These are phyloP conservation scores for Saccharomycopsis fermentans DNA, from an alignment of 805 yeast genomes.

Conservation along the genomic window DNA sequence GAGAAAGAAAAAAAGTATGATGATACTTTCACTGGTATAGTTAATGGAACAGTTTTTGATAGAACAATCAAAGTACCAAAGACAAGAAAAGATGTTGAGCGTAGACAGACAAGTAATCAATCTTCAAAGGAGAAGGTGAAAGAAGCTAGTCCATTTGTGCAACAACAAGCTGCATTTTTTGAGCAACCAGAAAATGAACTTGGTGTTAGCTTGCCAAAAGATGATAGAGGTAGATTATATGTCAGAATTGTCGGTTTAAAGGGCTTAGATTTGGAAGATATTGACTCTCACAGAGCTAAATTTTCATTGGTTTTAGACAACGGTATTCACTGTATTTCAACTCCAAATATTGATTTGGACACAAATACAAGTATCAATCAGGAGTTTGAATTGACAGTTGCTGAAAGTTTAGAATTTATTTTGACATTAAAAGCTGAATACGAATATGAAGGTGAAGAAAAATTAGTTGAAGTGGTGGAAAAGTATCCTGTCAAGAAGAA, in stretches of 20 bases:
- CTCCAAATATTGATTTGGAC: constrained; percentile 36
- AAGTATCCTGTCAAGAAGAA: constrained; percentile 37
- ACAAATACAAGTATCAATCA: constrained; percentile 38
- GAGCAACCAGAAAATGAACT: constrained; percentile 3
- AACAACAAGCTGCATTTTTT: constrained; percentile 16
- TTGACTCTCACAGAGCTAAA: constrained; percentile 32
- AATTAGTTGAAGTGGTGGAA: constrained; percentile 51
- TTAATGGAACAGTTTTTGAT: neutral
- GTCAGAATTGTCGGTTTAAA: constrained; percentile 40
- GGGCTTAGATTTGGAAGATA: constrained; percentile 36
- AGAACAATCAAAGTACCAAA: neutral
- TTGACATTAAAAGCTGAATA: constrained; percentile 65
- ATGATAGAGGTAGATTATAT: constrained; percentile 34
- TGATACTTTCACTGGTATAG: neutral
- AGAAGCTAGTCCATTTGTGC: neutral
- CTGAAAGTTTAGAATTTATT: constrained; percentile 49
- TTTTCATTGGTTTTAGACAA: constrained; percentile 55
- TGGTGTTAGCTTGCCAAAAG: constrained; percentile 26
- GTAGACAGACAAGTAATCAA: neutral
- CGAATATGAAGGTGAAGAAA: constrained; percentile 34
- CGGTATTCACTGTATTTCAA: constrained; percentile 69
- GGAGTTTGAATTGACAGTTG: constrained; percentile 71
- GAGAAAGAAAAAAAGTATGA: constrained; percentile 15
- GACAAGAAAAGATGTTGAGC: neutral
- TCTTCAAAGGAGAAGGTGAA: neutral